A percentile compares a stretch with the other conserved stretches of the same genome.
Conservation (phyloP, 192 early-diverging fungal species). For the Podila clonocystis region DNA sequence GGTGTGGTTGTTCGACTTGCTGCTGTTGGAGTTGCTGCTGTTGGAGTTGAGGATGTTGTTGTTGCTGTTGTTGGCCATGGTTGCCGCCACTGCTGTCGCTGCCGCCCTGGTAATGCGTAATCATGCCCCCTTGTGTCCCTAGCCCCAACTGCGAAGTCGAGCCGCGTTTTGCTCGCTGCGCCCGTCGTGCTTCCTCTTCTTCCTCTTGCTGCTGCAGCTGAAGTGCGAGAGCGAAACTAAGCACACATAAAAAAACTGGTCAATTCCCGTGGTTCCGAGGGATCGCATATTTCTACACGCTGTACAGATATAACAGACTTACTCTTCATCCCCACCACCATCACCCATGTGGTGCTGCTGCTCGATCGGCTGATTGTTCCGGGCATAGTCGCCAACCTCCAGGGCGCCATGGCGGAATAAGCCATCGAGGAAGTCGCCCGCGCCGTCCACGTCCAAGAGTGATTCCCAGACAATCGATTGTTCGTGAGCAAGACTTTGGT, state of each 20-base stretch:
- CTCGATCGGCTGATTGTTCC: conserved; percentile 44
- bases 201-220: conserved; percentile 56
- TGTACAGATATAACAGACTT: conserved; percentile 7
- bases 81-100: neutral
- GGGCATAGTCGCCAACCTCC: conserved; percentile 52
- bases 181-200: conserved; percentile 39
- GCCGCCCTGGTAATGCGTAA: neutral
- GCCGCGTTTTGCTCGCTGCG: conserved; percentile 19
- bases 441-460: conserved; percentile 65
- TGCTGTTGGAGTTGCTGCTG: neutral
- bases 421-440: conserved; percentile 70
- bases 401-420: conserved; percentile 54
- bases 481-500: conserved; percentile 72
- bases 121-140: neutral
- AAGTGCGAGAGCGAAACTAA: conserved; percentile 52
- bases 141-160: conserved; percentile 14
- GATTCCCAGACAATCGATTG: conserved; percentile 79
- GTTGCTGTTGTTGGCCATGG: conserved; percentile 17
- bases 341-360: conserved; percentile 12
- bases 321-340: conserved; percentile 60
- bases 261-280: neutral
- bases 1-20: neutral
- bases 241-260: conserved; percentile 4
- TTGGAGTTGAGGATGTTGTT: conserved; percentile 17
- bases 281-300: neutral